Evolutionary conservation across 306 rosid species (phyloP).

Genomic region (Dalbergia oliveri): DNA sequence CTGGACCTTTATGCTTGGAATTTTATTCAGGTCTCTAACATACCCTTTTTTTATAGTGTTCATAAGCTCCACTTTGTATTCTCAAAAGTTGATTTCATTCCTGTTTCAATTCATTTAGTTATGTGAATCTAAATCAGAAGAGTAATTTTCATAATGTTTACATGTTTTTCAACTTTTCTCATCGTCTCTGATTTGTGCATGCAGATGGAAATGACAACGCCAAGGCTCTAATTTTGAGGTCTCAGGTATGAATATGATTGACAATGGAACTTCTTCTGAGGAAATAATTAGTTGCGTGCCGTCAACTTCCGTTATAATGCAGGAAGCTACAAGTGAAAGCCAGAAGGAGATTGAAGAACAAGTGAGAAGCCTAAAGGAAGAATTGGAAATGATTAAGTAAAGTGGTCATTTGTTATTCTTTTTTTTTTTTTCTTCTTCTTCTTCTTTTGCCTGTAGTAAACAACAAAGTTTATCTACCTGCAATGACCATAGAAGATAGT

Average conservation of each 20-base stretch:
- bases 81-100: neutral
- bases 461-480: too few relatives aligned
- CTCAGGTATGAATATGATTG: constrained; percentile 59
- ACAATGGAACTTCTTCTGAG: neutral
- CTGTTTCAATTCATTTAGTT: neutral
- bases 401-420: neutral
- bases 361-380: constrained; percentile 69
- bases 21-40: constrained; percentile 42
- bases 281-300: constrained; percentile 5
- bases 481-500: too few relatives aligned
- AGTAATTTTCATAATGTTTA: neutral
- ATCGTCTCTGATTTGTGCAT: neutral
- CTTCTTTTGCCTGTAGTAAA: too few relatives aligned
- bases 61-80: neutral
- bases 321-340: constrained; percentile 59
- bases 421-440: too few relatives aligned
- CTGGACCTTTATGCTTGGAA: constrained; percentile 41
- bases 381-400: constrained; percentile 59
- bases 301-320: constrained; percentile 38
- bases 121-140: neutral
- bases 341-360: constrained; percentile 59
- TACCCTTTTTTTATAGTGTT: neutral
- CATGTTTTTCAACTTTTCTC: neutral
- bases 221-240: constrained; percentile 55
- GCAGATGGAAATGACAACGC: constrained; percentile 32